Evolutionary conservation across 257 asterid genomes (phyloP).

Genomic region (Scutellaria barbata): DNA sequence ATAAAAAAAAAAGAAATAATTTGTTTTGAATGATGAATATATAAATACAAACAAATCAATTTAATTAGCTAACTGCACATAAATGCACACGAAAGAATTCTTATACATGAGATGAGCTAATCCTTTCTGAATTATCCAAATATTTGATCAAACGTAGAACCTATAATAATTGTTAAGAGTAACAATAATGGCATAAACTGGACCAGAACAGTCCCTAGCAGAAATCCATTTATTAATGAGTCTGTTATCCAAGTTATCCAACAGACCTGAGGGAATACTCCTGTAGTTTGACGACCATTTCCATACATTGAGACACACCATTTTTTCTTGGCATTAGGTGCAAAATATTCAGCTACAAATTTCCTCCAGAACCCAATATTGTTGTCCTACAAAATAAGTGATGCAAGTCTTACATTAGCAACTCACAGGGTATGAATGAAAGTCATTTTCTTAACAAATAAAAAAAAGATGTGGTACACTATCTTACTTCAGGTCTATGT

Average conservation of each 20-base stretch:
- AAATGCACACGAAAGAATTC: background rate
- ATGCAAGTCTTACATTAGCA: slow-evolving; percentile 22
- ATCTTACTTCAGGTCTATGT: slow-evolving; percentile 88
- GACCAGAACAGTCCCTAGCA: slow-evolving; percentile 25
- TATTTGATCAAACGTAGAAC: slow-evolving; percentile 10
- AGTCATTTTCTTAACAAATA: background rate
- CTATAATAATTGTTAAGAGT: slow-evolving; percentile 13
- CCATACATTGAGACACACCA: slow-evolving; percentile 99
- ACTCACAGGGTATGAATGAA: slow-evolving; percentile 2
- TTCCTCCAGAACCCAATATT: slow-evolving; percentile 90
- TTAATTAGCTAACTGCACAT: slow-evolving; percentile 18
- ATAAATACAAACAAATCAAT: slow-evolving; percentile 17
- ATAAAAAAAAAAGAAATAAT: slow-evolving; percentile 8
- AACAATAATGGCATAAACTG: slow-evolving; percentile 32
- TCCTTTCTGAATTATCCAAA: slow-evolving; percentile 16
- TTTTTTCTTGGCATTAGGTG: slow-evolving; percentile 92
- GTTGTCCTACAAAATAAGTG: slow-evolving; percentile 69
- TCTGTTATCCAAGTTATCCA: slow-evolving; percentile 27
- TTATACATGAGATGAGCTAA: background rate
- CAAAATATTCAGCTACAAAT: slow-evolving; percentile 85
- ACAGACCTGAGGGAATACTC: slow-evolving; percentile 96
- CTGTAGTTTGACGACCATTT: slow-evolving; percentile 90
- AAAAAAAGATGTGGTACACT: background rate
- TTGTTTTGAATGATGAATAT: slow-evolving; percentile 1
- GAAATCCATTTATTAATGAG: slow-evolving; percentile 23